A percentile compares a stretch with the other conserved stretches of the same genome.
phyloP scores from a whole-genome alignment of 192 early-diverging fungal genomes.

The Chytriomyces sp. region DNA sequence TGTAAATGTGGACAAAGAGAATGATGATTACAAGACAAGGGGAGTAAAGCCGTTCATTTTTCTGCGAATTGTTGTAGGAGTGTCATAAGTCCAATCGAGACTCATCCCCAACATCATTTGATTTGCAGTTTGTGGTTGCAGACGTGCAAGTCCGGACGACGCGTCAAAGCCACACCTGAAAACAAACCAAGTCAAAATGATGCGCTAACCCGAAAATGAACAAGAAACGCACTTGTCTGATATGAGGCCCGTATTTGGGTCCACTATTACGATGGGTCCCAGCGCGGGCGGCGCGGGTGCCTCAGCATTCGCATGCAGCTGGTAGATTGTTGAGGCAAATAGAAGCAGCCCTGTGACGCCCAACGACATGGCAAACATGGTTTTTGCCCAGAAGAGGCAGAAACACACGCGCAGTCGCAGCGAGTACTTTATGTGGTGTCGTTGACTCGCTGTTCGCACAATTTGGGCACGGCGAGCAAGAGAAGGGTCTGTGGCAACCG shows the following conservation, averaged over 20 bases:
- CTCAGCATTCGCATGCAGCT: conserved; percentile 15
- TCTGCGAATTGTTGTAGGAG: conserved; percentile 8
- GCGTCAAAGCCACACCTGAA: conserved; percentile 2
- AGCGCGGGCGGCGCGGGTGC: not conserved
- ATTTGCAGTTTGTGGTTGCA: conserved; percentile 14
- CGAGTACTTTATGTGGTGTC: not conserved
- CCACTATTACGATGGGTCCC: not conserved
- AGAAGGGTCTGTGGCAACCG: too few relatives aligned
- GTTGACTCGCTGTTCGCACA: too few relatives aligned
- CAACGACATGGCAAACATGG: conserved; percentile 8
- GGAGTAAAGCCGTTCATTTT: conserved; percentile 30
- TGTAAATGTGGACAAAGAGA: not conserved
- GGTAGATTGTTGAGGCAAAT: conserved; percentile 13
- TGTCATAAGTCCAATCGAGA: conserved; percentile 33
- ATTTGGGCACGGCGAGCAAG: too few relatives aligned
- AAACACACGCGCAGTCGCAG: not conserved
- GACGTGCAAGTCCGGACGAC: conserved; percentile 16
- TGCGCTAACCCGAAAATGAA: too few relatives aligned
- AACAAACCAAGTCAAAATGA: too few relatives aligned
- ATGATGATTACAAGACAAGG: conserved; percentile 30
- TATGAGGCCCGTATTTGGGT: not conserved
- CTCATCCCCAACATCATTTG: conserved; percentile 34
- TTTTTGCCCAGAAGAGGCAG: conserved; percentile 35
- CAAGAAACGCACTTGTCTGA: too few relatives aligned
- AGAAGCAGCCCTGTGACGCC: not conserved